phyloP scores from a whole-genome alignment of 2,329 filamentous ascomycete species.

The Alternaria rosae region DNA sequence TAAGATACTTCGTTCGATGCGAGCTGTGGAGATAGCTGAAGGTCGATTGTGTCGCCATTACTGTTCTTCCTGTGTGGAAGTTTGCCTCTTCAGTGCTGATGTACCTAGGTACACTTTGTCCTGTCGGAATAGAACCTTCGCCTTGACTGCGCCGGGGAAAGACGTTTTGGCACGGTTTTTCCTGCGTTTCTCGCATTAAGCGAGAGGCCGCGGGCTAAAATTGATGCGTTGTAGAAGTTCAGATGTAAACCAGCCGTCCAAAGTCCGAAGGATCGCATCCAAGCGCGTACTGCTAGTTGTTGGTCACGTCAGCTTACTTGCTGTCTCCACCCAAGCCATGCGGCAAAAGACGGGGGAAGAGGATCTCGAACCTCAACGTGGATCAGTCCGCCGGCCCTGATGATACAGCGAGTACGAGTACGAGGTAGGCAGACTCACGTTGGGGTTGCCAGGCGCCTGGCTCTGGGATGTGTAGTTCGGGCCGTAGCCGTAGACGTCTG shows the following conservation, averaged over 20 bases:
- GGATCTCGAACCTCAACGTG: slow-evolving; percentile 17
- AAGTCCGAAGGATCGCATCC: slow-evolving; percentile 4
- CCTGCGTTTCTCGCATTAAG: accelerated
- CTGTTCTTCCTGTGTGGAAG: not conserved
- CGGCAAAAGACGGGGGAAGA: slow-evolving; percentile 7
- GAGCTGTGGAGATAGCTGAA: not conserved
- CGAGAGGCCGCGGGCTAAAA: accelerated
- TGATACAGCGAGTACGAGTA: slow-evolving; percentile 12
- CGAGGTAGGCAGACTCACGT: slow-evolving; percentile 28
- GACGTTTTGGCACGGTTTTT: not conserved
- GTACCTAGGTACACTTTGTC: too few relatives aligned
- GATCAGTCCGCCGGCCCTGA: slow-evolving; percentile 10
- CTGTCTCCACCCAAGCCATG: not conserved
- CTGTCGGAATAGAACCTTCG: too few relatives aligned
- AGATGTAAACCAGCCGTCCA: slow-evolving; percentile 5
- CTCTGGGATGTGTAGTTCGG: slow-evolving; percentile 14
- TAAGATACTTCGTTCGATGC: not conserved
- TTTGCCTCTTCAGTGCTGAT: not conserved
- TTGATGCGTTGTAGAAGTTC: not conserved
- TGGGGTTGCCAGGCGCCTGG: slow-evolving; percentile 18
- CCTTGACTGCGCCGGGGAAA: not conserved
- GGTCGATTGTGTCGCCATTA: not conserved
- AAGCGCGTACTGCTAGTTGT: slow-evolving; percentile 12
- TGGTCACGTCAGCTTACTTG: slow-evolving; percentile 10
- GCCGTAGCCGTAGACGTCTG: slow-evolving; percentile 23